These are phyloP conservation scores for Artomyces pyxidatus DNA, from an alignment of 768 basidiomycete genomes.

Conservation along the genomic window DNA sequence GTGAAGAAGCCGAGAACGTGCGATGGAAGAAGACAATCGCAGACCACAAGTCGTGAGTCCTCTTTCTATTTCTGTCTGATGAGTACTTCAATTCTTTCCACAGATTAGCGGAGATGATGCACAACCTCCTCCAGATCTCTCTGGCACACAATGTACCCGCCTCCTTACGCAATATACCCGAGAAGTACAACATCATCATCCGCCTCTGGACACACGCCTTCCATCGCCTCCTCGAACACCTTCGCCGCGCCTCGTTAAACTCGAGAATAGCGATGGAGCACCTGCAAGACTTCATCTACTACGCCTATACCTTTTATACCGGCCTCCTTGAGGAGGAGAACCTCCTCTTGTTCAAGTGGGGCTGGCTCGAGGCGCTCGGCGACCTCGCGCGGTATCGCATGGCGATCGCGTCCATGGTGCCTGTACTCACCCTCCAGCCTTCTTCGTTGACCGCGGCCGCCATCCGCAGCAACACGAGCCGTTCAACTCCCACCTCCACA, in stretches of 20 bases:
- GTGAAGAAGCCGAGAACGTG: constrained; percentile 63
- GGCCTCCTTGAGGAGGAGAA: constrained; percentile 77
- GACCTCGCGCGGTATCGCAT: constrained; percentile 93
- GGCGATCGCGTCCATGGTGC: constrained; percentile 86
- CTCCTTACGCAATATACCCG: constrained; percentile 81
- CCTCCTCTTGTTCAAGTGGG: constrained; percentile 59
- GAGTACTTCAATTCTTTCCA: constrained; percentile 13
- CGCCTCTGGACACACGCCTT: constrained; percentile 91
- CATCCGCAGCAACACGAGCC: constrained; percentile 31
- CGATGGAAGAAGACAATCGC: constrained; percentile 65
- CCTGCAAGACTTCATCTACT: constrained; percentile 90
- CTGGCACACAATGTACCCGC: constrained; percentile 83
- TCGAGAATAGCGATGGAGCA: constrained; percentile 76
- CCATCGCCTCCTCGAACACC: constrained; percentile 81
- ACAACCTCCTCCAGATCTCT: constrained; percentile 79
- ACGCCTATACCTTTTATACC: constrained; percentile 91
- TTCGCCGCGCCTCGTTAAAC: constrained; percentile 75
- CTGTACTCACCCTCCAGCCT: constrained; percentile 29
- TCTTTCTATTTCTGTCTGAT: constrained; percentile 5
- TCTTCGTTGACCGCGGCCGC: constrained; percentile 50
- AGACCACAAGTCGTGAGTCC: constrained; percentile 76
- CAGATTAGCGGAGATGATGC: constrained; percentile 87
- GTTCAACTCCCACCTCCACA: constrained; percentile 13
- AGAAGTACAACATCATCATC: constrained; percentile 92
- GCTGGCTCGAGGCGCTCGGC: constrained; percentile 95